Evolutionary conservation across 1,139 yeast species (phyloP).

Genomic region (Yamadazyma kanchanaburiensis): DNA sequence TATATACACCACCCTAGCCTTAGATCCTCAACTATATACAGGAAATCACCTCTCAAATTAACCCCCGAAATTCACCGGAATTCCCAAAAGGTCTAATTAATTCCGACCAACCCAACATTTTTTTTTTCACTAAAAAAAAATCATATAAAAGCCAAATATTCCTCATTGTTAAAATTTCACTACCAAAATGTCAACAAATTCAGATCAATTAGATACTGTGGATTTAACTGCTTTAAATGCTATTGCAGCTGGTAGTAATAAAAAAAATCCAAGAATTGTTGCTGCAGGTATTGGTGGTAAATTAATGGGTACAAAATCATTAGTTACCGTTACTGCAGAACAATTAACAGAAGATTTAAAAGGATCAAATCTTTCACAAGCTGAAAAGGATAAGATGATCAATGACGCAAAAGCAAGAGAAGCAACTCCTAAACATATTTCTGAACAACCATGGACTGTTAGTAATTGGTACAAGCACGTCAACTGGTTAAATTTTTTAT

Average conservation of each 20-base stretch:
- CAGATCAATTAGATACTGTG: constrained; percentile 44
- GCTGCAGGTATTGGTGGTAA: constrained; percentile 76
- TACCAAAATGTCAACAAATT: constrained; percentile 9
- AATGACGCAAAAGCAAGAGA: constrained; percentile 38
- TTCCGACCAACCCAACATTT: constrained; percentile 9
- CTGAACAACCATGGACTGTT: constrained; percentile 88
- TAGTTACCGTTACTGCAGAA: constrained; percentile 65
- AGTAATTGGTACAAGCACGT: constrained; percentile 83
- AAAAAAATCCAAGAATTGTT: constrained; percentile 64
- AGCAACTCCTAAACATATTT: constrained; percentile 53
- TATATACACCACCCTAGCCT: too few species aligned
- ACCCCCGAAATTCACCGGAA: too few species aligned
- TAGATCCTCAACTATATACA: too few species aligned
- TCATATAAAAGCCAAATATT: background rate
- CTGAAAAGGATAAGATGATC: constrained; percentile 50
- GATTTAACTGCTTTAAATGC: constrained; percentile 77
- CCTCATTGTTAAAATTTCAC: background rate
- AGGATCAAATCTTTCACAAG: constrained; percentile 20
- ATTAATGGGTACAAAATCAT: constrained; percentile 75
- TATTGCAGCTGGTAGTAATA: constrained; percentile 85
- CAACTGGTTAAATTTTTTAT: constrained; percentile 88
- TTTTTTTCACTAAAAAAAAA: constrained; percentile 1
- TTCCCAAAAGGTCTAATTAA: background rate
- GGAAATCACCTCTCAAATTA: too few species aligned
- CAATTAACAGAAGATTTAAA: constrained; percentile 54